These are phyloP conservation scores for Solanum hybrid DNA, from an alignment of 305 asterid species.

Conservation along the genomic window DNA sequence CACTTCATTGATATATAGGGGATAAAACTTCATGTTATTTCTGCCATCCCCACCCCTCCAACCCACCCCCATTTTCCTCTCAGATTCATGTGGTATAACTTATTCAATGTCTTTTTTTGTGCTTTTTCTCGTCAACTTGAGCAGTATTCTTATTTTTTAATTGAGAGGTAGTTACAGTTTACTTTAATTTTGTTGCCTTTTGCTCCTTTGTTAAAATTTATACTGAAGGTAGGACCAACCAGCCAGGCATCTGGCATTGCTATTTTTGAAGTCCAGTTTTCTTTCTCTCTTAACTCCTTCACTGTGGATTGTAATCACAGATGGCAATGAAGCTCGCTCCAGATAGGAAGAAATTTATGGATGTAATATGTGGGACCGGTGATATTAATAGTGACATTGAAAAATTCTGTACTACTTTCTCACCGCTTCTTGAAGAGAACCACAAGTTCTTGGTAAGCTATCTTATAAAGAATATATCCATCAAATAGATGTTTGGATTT, in stretches of 20 bases:
- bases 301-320: constrained; percentile 32
- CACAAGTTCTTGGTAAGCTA: constrained; percentile 88
- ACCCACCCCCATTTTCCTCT: neutral
- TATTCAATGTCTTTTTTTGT: neutral
- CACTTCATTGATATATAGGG: neutral
- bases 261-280: neutral
- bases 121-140: neutral
- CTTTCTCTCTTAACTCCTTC: neutral
- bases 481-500: neutral
- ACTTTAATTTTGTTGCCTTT: neutral
- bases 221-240: neutral
- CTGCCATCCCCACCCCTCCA: neutral
- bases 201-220: neutral
- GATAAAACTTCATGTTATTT: neutral
- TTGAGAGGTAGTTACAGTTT: neutral
- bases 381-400: constrained; percentile 62
- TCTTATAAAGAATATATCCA: neutral
- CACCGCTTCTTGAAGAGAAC: constrained; percentile 82
- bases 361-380: constrained; percentile 65
- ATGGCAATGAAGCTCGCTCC: constrained; percentile 98
- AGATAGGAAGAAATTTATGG: constrained; percentile 87
- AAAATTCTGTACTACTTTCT: constrained; percentile 61
- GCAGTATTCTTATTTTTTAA: neutral
- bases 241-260: neutral
- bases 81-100: neutral